Evolutionary conservation across 1,284 basidiomycete genomes (phyloP).

Genomic region (Fomitopsis palustris): DNA sequence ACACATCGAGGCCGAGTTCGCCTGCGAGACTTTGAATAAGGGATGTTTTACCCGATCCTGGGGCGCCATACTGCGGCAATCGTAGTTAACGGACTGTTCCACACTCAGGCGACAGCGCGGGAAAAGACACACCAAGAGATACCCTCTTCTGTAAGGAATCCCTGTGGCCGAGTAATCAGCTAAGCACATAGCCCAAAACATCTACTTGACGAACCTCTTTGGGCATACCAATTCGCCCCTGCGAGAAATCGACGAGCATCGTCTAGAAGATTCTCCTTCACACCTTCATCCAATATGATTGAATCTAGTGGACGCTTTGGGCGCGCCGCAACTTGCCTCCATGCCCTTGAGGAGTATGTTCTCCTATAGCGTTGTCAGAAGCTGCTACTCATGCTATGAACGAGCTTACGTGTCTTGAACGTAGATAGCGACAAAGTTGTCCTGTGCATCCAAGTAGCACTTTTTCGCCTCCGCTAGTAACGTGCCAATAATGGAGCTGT

Average conservation of each 20-base stretch:
- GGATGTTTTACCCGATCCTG: constrained; percentile 75
- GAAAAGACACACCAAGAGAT: constrained; percentile 49
- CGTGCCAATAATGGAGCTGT: constrained; percentile 42
- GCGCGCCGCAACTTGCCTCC: constrained; percentile 54
- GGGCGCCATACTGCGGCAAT: constrained; percentile 54
- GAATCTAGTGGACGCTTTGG: constrained; percentile 62
- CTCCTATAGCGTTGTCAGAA: constrained; percentile 6
- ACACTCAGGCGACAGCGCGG: no score
- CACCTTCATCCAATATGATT: constrained; percentile 63
- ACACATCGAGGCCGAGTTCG: constrained; percentile 71
- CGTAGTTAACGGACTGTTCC: no score
- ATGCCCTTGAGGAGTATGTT: constrained; percentile 31
- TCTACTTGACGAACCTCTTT: constrained; percentile 38
- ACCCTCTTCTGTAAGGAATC: constrained; percentile 71
- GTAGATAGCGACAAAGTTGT: constrained; percentile 53
- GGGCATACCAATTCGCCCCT: constrained; percentile 65
- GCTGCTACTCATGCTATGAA: background rate
- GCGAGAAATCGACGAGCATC: constrained; percentile 66
- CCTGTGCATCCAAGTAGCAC: constrained; percentile 45
- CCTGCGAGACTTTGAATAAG: constrained; percentile 75
- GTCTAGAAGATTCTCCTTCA: constrained; percentile 58
- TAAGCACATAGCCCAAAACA: background rate
- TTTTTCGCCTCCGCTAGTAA: constrained; percentile 57
- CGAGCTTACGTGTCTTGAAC: constrained; percentile 43
- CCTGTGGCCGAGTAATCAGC: constrained; percentile 6